phyloP scores from a whole-genome alignment of 2,329 filamentous ascomycete species.

The Apiospora arundinis region DNA sequence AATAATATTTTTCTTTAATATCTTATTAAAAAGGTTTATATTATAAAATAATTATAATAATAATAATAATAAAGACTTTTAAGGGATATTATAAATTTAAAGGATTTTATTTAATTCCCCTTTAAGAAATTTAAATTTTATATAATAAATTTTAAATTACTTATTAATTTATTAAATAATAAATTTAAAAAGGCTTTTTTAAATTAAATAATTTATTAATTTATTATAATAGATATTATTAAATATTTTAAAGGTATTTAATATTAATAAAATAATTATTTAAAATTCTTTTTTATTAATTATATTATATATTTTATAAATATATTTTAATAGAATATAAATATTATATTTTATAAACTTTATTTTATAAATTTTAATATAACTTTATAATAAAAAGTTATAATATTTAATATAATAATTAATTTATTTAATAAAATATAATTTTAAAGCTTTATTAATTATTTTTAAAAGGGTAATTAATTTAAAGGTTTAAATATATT shows the following conservation, averaged over 20 bases:
- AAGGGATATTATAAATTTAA: background rate
- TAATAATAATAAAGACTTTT: too few species aligned
- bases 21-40: too few species aligned
- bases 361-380: too few species aligned
- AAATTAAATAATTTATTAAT: background rate
- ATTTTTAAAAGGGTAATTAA: background rate
- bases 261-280: background rate
- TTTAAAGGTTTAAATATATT: background rate
- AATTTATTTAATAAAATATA: background rate
- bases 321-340: too few species aligned
- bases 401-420: background rate
- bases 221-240: conserved; percentile 8
- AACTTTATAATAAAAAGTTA: background rate
- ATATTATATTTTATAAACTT: background rate
- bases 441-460: background rate
- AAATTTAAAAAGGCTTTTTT: background rate
- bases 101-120: background rate
- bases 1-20: too few species aligned
- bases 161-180: background rate
- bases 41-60: too few species aligned
- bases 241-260: too few species aligned
- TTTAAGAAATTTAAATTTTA: too few species aligned
- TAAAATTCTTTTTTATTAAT: background rate
- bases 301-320: background rate
- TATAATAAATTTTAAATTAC: background rate